These are phyloP conservation scores for Haematococcus lacustris DNA, from an alignment of 139 green algal species.

Conservation along the genomic window DNA sequence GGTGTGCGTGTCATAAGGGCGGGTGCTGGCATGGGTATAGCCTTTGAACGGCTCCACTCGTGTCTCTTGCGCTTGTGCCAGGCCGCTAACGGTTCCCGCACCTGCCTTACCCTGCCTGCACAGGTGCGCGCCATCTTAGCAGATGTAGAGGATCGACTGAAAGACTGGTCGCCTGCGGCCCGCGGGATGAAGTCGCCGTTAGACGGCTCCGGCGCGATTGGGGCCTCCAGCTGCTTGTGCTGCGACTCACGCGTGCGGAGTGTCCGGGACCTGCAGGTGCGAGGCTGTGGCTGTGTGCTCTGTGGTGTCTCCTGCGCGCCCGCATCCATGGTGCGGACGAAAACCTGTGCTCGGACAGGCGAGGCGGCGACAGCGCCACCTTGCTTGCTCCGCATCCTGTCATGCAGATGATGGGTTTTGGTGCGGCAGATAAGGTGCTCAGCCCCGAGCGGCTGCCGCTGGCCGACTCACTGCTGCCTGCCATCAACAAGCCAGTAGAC, in stretches of 20 bases:
- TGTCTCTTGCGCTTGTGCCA: too few species aligned
- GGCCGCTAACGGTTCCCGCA: too few species aligned
- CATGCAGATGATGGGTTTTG: constrained; percentile 29
- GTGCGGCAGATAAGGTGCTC: constrained; percentile 24
- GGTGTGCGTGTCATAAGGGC: too few species aligned
- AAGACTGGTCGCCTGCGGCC: constrained; percentile 26
- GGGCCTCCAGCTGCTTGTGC: constrained; percentile 30
- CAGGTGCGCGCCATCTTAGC: constrained; percentile 35
- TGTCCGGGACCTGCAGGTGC: constrained; percentile 24
- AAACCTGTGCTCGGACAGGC: background rate
- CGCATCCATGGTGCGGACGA: background rate
- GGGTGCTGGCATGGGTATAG: background rate
- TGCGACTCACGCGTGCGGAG: constrained; percentile 36
- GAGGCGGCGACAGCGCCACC: background rate
- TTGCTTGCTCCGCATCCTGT: background rate
- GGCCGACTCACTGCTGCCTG: constrained; percentile 23
- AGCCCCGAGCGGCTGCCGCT: constrained; percentile 23
- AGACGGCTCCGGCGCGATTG: constrained; percentile 8
- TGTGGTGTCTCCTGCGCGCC: background rate
- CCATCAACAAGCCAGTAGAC: constrained; percentile 13
- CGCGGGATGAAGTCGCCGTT: constrained; percentile 28
- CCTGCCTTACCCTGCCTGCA: too few species aligned
- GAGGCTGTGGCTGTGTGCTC: background rate
- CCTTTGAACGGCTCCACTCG: background rate
- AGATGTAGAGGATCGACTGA: constrained; percentile 33